These are phyloP conservation scores for Calonectria pauciramosa DNA, from an alignment of 2,329 filamentous ascomycete genomes.

Conservation along the genomic window DNA sequence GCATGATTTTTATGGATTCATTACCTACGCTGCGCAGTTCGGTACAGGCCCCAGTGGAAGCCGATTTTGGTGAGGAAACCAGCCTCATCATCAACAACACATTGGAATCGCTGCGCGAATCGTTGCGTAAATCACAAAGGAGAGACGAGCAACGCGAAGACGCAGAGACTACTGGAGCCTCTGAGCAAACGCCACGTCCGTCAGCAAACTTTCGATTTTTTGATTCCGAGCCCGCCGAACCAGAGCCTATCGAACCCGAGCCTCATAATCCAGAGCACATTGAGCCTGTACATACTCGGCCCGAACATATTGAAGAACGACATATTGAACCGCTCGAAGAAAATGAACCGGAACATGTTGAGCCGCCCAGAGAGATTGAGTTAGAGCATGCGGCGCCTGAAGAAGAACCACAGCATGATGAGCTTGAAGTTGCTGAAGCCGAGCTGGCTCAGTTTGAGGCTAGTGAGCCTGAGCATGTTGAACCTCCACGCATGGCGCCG, in stretches of 20 bases:
- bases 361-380: neutral
- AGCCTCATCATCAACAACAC: conserved; percentile 70
- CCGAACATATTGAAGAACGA: neutral
- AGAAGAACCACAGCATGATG: neutral
- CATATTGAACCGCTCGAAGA: neutral
- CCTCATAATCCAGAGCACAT: neutral
- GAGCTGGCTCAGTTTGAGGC: conserved; percentile 4
- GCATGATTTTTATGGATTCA: conserved; percentile 71
- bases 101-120: conserved; percentile 63
- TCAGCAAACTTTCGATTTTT: neutral
- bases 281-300: neutral
- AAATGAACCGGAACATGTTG: neutral
- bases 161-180: conserved; percentile 17
- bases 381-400: neutral
- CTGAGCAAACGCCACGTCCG: conserved; percentile 11
- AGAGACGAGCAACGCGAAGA: conserved; percentile 29
- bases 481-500: neutral
- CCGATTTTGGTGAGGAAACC: conserved; percentile 69
- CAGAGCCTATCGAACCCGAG: neutral
- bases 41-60: conserved; percentile 50
- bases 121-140: conserved; percentile 34
- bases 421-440: neutral
- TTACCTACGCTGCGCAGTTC: conserved; percentile 61
- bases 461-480: neutral
- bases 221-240: neutral